Conservation (phyloP, 805 yeast genomes). For the Myxozyma neotropica region DNA sequence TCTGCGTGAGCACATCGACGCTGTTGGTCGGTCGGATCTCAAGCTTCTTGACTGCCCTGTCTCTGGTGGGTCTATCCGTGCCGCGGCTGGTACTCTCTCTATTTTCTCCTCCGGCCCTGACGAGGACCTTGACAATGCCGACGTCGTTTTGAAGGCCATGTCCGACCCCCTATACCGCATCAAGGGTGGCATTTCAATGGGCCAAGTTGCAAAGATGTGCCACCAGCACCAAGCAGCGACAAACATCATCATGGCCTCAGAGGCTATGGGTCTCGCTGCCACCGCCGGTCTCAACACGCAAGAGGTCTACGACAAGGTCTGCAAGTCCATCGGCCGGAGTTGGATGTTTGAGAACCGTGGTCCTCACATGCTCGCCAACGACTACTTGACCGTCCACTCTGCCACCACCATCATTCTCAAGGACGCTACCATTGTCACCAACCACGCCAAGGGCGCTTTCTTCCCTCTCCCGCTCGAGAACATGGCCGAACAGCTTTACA, state of each 20-base stretch:
- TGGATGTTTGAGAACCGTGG: slow-evolving; percentile 29
- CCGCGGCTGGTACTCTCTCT: slow-evolving; percentile 26
- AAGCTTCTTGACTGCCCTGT: slow-evolving; percentile 28
- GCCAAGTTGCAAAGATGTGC: slow-evolving; percentile 27
- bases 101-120: slow-evolving; percentile 29
- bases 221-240: slow-evolving; percentile 29
- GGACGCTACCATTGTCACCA: slow-evolving; percentile 21
- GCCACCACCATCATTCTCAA: slow-evolving; percentile 28
- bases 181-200: slow-evolving; percentile 28
- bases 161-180: slow-evolving; percentile 25
- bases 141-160: slow-evolving; percentile 21
- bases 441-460: slow-evolving; percentile 19
- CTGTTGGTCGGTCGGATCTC: slow-evolving; percentile 17
- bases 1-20: slow-evolving; percentile 19
- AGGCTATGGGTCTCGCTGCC: slow-evolving; percentile 30
- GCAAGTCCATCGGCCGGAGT: slow-evolving; percentile 16
- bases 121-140: slow-evolving; percentile 19
- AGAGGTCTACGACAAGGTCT: slow-evolving; percentile 18
- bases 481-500: slow-evolving; percentile 28
- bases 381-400: slow-evolving; percentile 26
- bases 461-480: slow-evolving; percentile 22
- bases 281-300: slow-evolving; percentile 26
- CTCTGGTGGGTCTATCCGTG: slow-evolving; percentile 29
- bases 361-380: slow-evolving; percentile 28
- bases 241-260: slow-evolving; percentile 28